Evolutionary conservation across 176 grass and related monocot genomes (phyloP).

Genomic region (Puccinellia tenuiflora): DNA sequence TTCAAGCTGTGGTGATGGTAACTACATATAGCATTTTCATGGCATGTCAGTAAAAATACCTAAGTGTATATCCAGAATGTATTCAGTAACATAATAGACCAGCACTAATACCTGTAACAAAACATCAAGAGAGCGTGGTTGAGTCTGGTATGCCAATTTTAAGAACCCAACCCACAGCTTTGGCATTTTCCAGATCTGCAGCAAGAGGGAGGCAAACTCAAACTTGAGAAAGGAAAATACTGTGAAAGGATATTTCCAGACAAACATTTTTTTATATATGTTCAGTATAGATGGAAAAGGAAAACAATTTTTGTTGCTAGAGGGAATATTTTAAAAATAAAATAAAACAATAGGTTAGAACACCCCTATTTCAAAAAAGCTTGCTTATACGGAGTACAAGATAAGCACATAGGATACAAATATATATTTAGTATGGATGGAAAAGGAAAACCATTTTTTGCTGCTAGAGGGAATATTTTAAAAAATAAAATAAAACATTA

Average conservation of each 20-base stretch:
- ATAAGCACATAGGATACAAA: not conserved
- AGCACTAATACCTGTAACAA: slow-evolving; percentile 64
- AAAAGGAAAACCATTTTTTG: not conserved
- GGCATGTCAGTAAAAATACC: slow-evolving; percentile 28
- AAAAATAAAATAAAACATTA: not conserved
- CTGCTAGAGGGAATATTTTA: not conserved
- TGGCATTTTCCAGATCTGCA: slow-evolving; percentile 97
- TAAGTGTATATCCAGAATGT: not conserved
- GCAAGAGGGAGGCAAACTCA: slow-evolving; percentile 9
- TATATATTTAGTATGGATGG: not conserved
- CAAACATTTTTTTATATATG: not conserved
- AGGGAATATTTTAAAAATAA: not conserved
- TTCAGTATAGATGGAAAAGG: not conserved
- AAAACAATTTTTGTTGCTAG: not conserved
- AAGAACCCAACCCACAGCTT: slow-evolving; percentile 96
- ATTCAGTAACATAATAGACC: not conserved
- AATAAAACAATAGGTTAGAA: not conserved
- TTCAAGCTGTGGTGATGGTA: slow-evolving; percentile 76
- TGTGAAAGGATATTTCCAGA: not conserved
- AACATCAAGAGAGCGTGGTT: slow-evolving; percentile 86
- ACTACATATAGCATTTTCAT: slow-evolving; percentile 47
- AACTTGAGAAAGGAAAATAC: not conserved
- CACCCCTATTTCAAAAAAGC: not conserved
- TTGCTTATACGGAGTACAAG: slow-evolving; percentile 7
- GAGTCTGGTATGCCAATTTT: slow-evolving; percentile 84